Base-by-base conservation (phyloP, 768 basidiomycete genomes). In the Russula brevipes region DNA sequence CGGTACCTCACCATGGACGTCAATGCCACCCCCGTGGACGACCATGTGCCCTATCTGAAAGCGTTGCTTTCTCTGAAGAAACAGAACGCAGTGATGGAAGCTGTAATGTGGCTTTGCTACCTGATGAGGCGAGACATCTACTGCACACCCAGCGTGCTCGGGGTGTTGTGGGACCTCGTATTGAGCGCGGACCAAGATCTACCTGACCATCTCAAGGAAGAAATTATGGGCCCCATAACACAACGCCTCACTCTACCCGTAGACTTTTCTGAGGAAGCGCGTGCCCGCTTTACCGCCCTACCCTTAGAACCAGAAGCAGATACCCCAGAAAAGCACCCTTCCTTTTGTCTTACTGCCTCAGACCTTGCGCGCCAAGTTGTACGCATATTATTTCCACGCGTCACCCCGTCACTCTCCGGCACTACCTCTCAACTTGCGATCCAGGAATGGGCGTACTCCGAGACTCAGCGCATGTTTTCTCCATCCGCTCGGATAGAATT, bases 151-250 rank as follows among this genome's bases (percentile, higher is more conserved):
- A 70, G 72, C 39, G 65, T 81, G n/a, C 66, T 77, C 30, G 70
- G 71, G 45, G 66, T 83, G n/a, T 70, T 84, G 3, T 82, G 78
- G 74, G 68, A 73, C 42, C 50, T 80, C 9, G 68, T 80, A 10
- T 63, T 79, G 5, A 66, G 68, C 17, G 53, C 73, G 12, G 71
- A 72, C 2, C 56, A 47, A 3, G 46, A 19, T n/a, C 64, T 80
- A 30, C 66, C 74, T 2, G 52, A 66, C 1, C 57, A 59, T 17
- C 57, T 74, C 1, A 77, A 78, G 60, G 71, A 72, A 33, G 68
- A 60, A 5, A 68, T 83, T 9, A 70, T 80, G n/a, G 56, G 69
- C 5, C 71, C 73, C 54, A 59, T 81, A 35, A 74, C 70, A 62
- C 69, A 63, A 52, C 79, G 81, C 47, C 68, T 75, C 19, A 59